Evolutionary conservation across 805 yeast genomes (phyloP).

Genomic region (Starmerella tilneyi): DNA sequence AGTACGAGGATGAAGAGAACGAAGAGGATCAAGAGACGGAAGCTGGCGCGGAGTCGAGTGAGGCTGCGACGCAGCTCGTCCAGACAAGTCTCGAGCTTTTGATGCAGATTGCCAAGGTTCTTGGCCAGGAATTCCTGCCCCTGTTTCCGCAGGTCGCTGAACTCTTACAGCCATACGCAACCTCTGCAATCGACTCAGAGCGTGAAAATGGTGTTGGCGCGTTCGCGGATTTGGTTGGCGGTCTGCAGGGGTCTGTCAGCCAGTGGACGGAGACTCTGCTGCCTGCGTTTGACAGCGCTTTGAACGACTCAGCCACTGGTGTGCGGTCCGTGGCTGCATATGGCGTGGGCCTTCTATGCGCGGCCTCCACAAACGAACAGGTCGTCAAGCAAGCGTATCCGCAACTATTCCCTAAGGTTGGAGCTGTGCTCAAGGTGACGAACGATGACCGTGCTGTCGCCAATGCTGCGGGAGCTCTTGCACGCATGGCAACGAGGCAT

Average conservation of each 20-base stretch:
- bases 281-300: constrained; percentile 49
- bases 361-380: constrained; percentile 40
- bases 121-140: constrained; percentile 66
- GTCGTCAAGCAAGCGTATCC: constrained; percentile 58
- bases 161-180: constrained; percentile 41
- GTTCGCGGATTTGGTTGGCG: constrained; percentile 76
- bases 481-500: constrained; percentile 73
- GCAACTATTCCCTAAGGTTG: constrained; percentile 54
- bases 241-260: constrained; percentile 51
- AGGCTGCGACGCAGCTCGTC: constrained; percentile 56
- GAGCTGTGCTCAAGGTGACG: constrained; percentile 63
- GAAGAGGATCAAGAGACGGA: constrained; percentile 45
- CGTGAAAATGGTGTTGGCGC: constrained; percentile 81
- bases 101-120: constrained; percentile 61
- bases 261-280: constrained; percentile 62
- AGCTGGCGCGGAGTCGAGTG: constrained; percentile 45
- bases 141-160: constrained; percentile 64
- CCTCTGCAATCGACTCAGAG: constrained; percentile 50
- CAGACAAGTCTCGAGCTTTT: constrained; percentile 82
- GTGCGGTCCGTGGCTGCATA: constrained; percentile 93
- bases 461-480: constrained; percentile 94
- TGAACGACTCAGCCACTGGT: constrained; percentile 61
- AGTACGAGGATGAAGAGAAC: constrained; percentile 47
- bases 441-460: constrained; percentile 76
- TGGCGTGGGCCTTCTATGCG: constrained; percentile 75